A percentile compares a stretch with the other conserved stretches of the same genome.
phyloP scores from a whole-genome alignment of 2,329 filamentous ascomycete species.

The Monascus ruber region DNA sequence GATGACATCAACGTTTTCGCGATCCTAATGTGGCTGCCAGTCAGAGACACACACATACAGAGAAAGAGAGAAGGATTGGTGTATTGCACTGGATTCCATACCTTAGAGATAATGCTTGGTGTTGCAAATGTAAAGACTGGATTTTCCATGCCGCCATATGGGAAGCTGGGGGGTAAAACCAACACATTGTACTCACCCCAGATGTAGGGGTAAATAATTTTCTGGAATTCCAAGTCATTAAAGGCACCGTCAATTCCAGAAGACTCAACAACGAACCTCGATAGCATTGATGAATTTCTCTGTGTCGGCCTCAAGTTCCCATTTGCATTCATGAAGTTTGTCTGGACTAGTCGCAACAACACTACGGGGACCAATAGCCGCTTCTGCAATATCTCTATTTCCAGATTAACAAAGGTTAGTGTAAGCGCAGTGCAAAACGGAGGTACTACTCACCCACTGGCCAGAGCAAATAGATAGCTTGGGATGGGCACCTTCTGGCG shows the following conservation, averaged over 20 bases:
- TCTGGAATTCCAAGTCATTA: conserved; percentile 14
- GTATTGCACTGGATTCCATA: conserved; percentile 4
- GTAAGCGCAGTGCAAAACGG: not conserved
- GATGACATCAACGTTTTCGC: conserved; percentile 91
- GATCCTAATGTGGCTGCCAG: conserved; percentile 36
- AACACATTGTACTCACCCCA: conserved; percentile 96
- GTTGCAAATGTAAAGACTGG: conserved; percentile 93
- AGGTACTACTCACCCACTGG: conserved; percentile 39
- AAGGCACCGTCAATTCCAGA: not conserved
- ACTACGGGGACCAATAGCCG: conserved; percentile 76
- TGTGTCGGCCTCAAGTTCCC: conserved; percentile 84
- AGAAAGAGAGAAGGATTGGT: not conserved
- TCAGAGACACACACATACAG: not conserved
- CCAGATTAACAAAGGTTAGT: conserved; percentile 1
- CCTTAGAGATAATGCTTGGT: conserved; percentile 81
- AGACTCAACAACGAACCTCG: conserved; percentile 46
- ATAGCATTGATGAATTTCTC: conserved; percentile 84
- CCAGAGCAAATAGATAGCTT: conserved; percentile 87
- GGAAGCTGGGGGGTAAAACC: conserved; percentile 79
- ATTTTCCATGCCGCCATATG: conserved; percentile 77
- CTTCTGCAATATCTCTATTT: conserved; percentile 67
- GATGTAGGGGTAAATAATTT: conserved; percentile 70
- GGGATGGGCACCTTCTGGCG: conserved; percentile 88
- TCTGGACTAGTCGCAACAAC: conserved; percentile 80
- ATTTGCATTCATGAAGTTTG: conserved; percentile 70